Base-by-base conservation (phyloP, 139 green algal genomes). In the Yamagishiella unicocca region DNA sequence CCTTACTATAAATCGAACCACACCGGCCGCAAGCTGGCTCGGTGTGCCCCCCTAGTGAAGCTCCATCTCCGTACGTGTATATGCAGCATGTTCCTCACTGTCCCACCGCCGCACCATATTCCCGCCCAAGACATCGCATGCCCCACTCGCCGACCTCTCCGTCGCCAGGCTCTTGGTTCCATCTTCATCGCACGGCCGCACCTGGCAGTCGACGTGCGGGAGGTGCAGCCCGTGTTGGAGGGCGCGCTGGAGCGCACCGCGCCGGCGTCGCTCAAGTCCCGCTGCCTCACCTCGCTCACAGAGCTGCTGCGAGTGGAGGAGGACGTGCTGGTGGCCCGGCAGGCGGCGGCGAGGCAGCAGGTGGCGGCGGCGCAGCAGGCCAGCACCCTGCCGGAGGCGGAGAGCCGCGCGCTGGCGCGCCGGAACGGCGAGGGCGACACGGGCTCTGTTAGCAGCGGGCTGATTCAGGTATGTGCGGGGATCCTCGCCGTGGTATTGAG, bases 291-390 rank as follows among this genome's bases (percentile, higher is more conserved):
- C 66, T 95, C 95, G 86, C 89, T 98, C 8, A 90, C 91, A 6
- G 94, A 97, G 64, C 88, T 97, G 83, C 91, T 97, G 27, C 93
- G 84, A 42, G 87, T 85, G n/a, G 95, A 97, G 50, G 94, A 96
- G 90, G 87, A 91, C 25, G 64, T 42, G 3, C 55, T 97, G 82
- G 14, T 93, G 22, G 46, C n/a, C 1, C 89, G 90, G 22, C 95
- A 97, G 86, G 70, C 70, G 33, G 85, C 89, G 82, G 89, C 83
- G 83, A 17, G 64, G 31, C 14, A 27, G 0, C 43, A 67, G 45
- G 64, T 64, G 31, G 64, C 24, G 80, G 64, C 33, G 6, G 31
- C 64, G 43, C 9, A 45, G 38, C 33, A 67, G 64, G 80, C 64
- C 24, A 68, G n/a, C 42, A 77, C 64, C 37, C 27, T 61, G 80